These are phyloP conservation scores for Claviceps quebecensis DNA, from an alignment of 2,329 filamentous ascomycete genomes.

Conservation along the genomic window DNA sequence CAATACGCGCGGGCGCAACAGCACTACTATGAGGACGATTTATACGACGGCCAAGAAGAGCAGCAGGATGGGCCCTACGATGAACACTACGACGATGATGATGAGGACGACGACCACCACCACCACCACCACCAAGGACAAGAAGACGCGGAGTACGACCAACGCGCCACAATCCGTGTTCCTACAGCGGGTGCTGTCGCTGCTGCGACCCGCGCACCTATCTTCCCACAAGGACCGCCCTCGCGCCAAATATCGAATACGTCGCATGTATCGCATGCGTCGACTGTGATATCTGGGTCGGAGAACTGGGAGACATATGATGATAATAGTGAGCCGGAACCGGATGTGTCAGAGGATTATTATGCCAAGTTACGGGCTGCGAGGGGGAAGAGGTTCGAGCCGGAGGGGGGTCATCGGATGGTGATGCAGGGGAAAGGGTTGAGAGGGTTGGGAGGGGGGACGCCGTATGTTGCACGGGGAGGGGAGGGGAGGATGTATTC, in stretches of 20 bases:
- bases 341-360: constrained; percentile 64
- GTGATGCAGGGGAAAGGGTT: constrained; percentile 33
- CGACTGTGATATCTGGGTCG: constrained; percentile 65
- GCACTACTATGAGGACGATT: constrained; percentile 20
- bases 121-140: too few relatives aligned
- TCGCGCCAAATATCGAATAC: constrained; percentile 50
- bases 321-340: constrained; percentile 63
- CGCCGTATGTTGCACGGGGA: constrained; percentile 25
- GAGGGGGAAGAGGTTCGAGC: constrained; percentile 47
- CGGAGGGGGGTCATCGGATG: constrained; percentile 30
- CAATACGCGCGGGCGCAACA: constrained; percentile 16
- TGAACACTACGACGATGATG: constrained; percentile 18
- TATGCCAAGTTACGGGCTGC: constrained; percentile 63
- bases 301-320: constrained; percentile 99
- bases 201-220: constrained; percentile 10
- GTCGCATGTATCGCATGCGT: constrained; percentile 43
- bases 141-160: constrained; percentile 11
- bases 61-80: constrained; percentile 16
- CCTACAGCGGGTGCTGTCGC: neutral
- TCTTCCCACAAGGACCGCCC: constrained; percentile 28
- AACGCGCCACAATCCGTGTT: neutral
- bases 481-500: constrained; percentile 49
- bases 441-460: constrained; percentile 31
- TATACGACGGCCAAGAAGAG: constrained; percentile 13
- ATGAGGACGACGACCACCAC: constrained; percentile 21